These are phyloP conservation scores for Fusarium sarcochroum DNA, from an alignment of 2,329 filamentous ascomycete genomes.

Conservation along the genomic window DNA sequence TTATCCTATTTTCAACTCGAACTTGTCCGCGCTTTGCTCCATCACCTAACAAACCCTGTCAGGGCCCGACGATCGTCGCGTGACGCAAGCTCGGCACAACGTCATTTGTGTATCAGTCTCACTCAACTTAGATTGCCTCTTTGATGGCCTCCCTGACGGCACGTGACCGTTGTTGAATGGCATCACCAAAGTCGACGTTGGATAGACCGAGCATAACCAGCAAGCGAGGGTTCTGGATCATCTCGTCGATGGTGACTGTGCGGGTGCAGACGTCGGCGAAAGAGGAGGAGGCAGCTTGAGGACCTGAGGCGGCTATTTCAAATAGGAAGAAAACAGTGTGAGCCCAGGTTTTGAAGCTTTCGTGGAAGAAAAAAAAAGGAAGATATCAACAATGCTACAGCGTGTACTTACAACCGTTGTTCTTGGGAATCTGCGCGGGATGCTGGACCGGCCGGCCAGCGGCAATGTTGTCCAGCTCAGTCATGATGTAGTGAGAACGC, in stretches of 20 bases:
- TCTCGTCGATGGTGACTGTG: constrained; percentile 51
- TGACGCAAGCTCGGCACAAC: constrained; percentile 26
- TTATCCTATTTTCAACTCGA: background rate
- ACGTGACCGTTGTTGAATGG: constrained; percentile 47
- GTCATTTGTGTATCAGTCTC: constrained; percentile 15
- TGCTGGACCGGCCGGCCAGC: constrained; percentile 52
- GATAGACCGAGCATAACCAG: constrained; percentile 53
- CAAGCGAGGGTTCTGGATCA: constrained; percentile 50
- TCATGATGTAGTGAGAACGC: constrained; percentile 59
- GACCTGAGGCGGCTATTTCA: constrained; percentile 37
- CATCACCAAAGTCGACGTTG: constrained; percentile 49
- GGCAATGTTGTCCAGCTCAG: constrained; percentile 57
- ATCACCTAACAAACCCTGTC: constrained; percentile 8
- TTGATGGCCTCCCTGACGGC: constrained; percentile 45
- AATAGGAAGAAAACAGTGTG: background rate
- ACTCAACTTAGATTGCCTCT: background rate
- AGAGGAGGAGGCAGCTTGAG: constrained; percentile 45
- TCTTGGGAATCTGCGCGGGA: constrained; percentile 54
- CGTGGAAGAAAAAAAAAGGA: background rate
- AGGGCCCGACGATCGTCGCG: constrained; percentile 12
- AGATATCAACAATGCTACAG: background rate
- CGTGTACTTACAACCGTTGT: constrained; percentile 46
- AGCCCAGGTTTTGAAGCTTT: background rate
- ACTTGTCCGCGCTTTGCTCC: constrained; percentile 8
- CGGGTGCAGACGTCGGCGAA: constrained; percentile 52